Percentiles rank a stretch among this genome's conserved stretches.
Evolutionary conservation across 805 yeast species (phyloP).

Genomic region (Zygosaccharomyces bisporus): DNA sequence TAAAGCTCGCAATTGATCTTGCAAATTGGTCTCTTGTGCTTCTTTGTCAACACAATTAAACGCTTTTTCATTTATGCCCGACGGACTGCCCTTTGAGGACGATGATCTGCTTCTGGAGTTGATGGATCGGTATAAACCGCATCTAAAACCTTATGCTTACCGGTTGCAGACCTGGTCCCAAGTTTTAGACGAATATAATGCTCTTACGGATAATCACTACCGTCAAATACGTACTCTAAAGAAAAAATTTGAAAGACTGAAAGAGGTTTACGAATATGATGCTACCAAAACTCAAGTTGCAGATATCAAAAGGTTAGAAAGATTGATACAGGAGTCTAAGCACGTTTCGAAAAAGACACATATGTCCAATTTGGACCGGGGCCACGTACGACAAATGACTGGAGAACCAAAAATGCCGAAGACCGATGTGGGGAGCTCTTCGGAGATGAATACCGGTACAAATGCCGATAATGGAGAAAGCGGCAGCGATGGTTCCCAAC

Average conservation of each 20-base stretch:
- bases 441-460: conserved; percentile 1
- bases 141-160: conserved; percentile 26
- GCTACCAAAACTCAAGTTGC: conserved; percentile 11
- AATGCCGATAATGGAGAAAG: not conserved
- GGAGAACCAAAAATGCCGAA: not conserved
- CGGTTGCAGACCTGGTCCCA: conserved; percentile 29
- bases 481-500: conserved; percentile 10
- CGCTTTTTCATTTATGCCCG: conserved; percentile 5
- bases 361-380: conserved; percentile 4
- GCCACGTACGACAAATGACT: conserved; percentile 1
- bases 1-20: not conserved
- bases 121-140: conserved; percentile 30
- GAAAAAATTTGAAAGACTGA: conserved; percentile 29
- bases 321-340: conserved; percentile 12
- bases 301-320: conserved; percentile 14
- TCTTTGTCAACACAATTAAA: not conserved
- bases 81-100: conserved; percentile 9
- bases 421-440: not conserved
- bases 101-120: conserved; percentile 22
- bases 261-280: conserved; percentile 14
- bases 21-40: not conserved
- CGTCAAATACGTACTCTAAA: conserved; percentile 33
- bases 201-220: conserved; percentile 21
- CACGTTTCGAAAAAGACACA: conserved; percentile 1
- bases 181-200: conserved; percentile 28